Evolutionary conservation across 225 moss, liverwort and hornwort species (phyloP).

Genomic region (Sphagnum tenellum): DNA sequence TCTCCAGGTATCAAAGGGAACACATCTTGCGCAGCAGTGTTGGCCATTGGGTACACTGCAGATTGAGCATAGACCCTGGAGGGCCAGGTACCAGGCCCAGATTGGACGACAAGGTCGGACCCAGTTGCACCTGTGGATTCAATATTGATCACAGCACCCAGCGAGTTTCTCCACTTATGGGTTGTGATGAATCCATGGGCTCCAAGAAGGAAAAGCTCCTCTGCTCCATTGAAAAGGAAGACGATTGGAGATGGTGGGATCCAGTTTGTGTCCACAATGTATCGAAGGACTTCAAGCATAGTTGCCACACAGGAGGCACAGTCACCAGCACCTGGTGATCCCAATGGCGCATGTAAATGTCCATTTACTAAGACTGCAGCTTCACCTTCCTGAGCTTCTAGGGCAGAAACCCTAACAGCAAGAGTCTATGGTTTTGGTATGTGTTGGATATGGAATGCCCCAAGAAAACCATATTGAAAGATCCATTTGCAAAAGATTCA

Average conservation of each 20-base stretch:
- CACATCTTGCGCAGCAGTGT: constrained; percentile 88
- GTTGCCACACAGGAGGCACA: constrained; percentile 95
- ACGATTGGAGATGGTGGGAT: constrained; percentile 81
- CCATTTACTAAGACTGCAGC: constrained; percentile 81
- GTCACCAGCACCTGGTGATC: constrained; percentile 88
- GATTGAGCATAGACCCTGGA: constrained; percentile 87
- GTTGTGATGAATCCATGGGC: constrained; percentile 86
- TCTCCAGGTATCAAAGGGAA: constrained; percentile 96
- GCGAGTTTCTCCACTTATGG: constrained; percentile 69
- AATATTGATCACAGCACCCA: constrained; percentile 88
- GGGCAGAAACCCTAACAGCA: constrained; percentile 65
- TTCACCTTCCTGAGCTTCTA: constrained; percentile 38
- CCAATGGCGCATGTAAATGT: constrained; percentile 78
- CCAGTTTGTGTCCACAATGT: constrained; percentile 82
- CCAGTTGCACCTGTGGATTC: constrained; percentile 88
- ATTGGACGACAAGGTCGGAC: constrained; percentile 94
- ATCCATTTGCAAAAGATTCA: constrained; percentile 66
- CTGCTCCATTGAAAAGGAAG: constrained; percentile 95
- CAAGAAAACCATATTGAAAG: constrained; percentile 69
- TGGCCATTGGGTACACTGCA: constrained; percentile 94
- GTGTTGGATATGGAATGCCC: constrained; percentile 57
- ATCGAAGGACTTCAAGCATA: constrained; percentile 79
- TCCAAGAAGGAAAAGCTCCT: constrained; percentile 77
- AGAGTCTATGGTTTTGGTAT: constrained; percentile 73
- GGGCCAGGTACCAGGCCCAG: constrained; percentile 96